phyloP scores from a whole-genome alignment of 495 filamentous ascomycete species.

The Clohesyomyces aquaticus region DNA sequence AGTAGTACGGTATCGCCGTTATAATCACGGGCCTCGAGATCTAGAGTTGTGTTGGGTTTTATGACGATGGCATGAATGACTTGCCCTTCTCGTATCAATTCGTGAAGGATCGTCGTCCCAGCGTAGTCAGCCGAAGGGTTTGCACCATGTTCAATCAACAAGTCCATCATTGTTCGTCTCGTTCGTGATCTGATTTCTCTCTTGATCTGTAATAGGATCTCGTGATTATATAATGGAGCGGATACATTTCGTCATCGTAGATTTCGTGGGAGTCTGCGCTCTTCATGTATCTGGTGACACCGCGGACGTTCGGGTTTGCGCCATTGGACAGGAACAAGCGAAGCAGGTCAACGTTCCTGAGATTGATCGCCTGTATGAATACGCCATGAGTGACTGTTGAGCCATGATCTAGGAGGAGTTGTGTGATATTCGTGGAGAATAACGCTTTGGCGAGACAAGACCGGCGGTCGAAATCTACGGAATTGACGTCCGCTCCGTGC shows the following conservation, averaged over 20 bases:
- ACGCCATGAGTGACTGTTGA: neutral
- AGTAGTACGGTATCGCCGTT: neutral
- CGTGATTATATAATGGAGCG: conserved; percentile 6
- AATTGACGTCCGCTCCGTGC: conserved; percentile 49
- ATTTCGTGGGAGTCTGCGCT: neutral
- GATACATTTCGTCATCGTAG: neutral
- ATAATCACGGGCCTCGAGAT: neutral
- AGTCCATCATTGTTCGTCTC: neutral
- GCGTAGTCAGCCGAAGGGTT: neutral
- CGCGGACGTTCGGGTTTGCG: neutral
- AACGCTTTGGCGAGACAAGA: conserved; percentile 16
- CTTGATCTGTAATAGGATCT: neutral
- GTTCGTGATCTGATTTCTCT: neutral
- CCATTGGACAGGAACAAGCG: no score
- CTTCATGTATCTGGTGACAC: neutral
- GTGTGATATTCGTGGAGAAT: neutral
- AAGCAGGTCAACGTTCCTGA: no score
- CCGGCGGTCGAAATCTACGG: conserved; percentile 38
- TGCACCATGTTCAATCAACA: neutral
- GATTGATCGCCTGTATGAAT: conserved; percentile 1
- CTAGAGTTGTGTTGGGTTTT: neutral
- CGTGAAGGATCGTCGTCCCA: neutral
- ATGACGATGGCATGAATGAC: neutral
- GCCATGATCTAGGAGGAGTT: conserved; percentile 20
- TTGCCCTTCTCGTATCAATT: neutral